Base-by-base conservation (phyloP, 768 basidiomycete species). In the Vararia minispora region DNA sequence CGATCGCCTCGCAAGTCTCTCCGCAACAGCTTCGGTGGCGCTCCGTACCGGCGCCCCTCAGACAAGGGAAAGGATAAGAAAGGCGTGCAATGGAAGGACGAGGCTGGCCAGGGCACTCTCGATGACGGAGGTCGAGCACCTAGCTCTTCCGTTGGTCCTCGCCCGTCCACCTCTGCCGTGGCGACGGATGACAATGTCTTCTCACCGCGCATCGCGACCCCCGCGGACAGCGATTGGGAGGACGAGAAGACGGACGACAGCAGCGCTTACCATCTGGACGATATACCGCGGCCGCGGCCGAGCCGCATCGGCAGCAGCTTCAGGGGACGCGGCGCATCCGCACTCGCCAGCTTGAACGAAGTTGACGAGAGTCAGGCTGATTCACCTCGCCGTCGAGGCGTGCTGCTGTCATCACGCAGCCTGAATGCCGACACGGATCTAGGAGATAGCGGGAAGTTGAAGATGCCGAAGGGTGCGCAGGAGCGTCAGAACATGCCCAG, bases 161-260 rank as follows among this genome's bases (percentile, higher is more conserved):
- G 3, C 25, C 43, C 48, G 3, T 41, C 51, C 23, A 49, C 51
- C 25, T 51, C 50, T 12, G 44, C 55, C 17, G 55, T 62, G 27
- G 47, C 64, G 11, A 57, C 55, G 13, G 62, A 75, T 41, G 66
- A 52, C 23, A 31, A 56, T 28, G 57, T 56, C 30, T 47, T 58
- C 33, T 39, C 44, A 28, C 69, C 17, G 4, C 35, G 38, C 18
- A 46, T 24, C 24, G 13, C 38, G 1, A 70, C 76, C 32, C 69
- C 75, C 5, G 85, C 82, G 5, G 85, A 88, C 49, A 86, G 80
- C 55, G 86, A 90, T 40, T 89, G 87, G 86, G 86, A 89, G 58
- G 85, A 89, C 52, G 85, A 88, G 52, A 82, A 73, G 60, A 84
- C 81, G 1, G 85, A 90, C 6, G 84, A 85, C 35, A 84, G 79